Conservation (phyloP, 805 yeast genomes). For the Isabelozyma heimii region DNA sequence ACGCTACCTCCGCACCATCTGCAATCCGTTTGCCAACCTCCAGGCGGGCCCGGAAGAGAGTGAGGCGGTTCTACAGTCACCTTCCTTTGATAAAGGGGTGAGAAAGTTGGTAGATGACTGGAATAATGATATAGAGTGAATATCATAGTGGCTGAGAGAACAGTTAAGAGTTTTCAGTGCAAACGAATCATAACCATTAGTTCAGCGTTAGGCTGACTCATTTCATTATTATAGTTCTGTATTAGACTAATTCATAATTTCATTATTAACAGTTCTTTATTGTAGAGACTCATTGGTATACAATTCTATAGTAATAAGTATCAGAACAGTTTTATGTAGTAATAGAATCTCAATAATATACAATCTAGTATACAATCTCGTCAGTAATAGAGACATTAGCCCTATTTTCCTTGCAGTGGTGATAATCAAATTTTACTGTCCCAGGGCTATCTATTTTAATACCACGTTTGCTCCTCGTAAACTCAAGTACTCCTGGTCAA, state of each 20-base stretch:
- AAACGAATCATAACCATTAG: no score
- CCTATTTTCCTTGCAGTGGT: no score
- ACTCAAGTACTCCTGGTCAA: slow-evolving; percentile 88
- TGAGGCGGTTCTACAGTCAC: slow-evolving; percentile 25
- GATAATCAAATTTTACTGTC: neutral
- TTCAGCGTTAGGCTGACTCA: no score
- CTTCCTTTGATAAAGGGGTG: slow-evolving; percentile 28
- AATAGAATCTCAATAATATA: neutral
- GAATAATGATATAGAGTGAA: slow-evolving; percentile 8
- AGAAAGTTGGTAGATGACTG: slow-evolving; percentile 22
- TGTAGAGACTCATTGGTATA: no score
- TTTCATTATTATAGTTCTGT: no score
- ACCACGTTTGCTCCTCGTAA: slow-evolving; percentile 87
- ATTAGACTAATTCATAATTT: no score
- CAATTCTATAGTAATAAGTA: neutral
- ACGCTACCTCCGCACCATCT: slow-evolving; percentile 52
- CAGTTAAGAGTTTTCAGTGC: neutral
- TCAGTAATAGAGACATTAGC: neutral
- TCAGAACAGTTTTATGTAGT: neutral
- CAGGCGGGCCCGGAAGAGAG: slow-evolving; percentile 7
- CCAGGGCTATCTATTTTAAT: slow-evolving; percentile 40
- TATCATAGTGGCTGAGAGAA: neutral
- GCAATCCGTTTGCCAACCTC: slow-evolving; percentile 57
- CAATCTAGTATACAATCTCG: neutral
- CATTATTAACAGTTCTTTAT: no score